phyloP scores from a whole-genome alignment of 352 stramenopile genomes.

The Globisporangium uncinulatum region DNA sequence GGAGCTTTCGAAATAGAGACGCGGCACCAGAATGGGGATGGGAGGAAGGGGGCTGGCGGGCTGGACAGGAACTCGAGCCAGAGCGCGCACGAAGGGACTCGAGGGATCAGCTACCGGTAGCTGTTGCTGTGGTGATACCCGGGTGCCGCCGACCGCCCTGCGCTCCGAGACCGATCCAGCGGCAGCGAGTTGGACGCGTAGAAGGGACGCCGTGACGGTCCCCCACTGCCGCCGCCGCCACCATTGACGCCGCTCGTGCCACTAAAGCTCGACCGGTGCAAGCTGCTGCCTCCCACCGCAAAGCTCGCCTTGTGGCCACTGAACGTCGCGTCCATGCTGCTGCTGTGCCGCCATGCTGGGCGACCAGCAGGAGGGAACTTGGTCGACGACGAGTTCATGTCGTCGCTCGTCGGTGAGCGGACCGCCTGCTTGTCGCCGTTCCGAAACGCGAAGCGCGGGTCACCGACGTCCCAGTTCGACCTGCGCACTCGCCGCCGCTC shows the following conservation, averaged over 20 bases:
- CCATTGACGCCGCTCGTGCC: slow-evolving; percentile 2
- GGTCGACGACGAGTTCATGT: slow-evolving; percentile 17
- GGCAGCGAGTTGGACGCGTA: slow-evolving; percentile 46
- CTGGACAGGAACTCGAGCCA: too few species aligned
- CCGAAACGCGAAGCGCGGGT: slow-evolving; percentile 46
- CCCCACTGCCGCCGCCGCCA: not conserved
- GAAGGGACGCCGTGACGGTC: slow-evolving; percentile 27
- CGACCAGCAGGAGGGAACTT: slow-evolving; percentile 44
- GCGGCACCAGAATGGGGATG: too few species aligned
- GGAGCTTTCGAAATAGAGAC: not conserved
- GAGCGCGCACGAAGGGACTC: not conserved
- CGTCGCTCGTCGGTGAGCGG: slow-evolving; percentile 14
- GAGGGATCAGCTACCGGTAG: slow-evolving; percentile 11
- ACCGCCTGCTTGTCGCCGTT: slow-evolving; percentile 10
- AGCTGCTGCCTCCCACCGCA: slow-evolving; percentile 19
- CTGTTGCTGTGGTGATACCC: slow-evolving; percentile 23
- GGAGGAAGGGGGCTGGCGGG: too few species aligned
- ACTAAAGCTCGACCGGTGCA: slow-evolving; percentile 11
- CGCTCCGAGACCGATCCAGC: slow-evolving; percentile 45
- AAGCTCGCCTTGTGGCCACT: slow-evolving; percentile 28
- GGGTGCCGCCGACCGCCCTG: slow-evolving; percentile 22
- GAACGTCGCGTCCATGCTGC: slow-evolving; percentile 58
- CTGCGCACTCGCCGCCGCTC: slow-evolving; percentile 64
- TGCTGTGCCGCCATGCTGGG: slow-evolving; percentile 54
- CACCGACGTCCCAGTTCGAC: slow-evolving; percentile 80